A percentile compares a stretch with the other conserved stretches of the same genome.
phyloP scores from a whole-genome alignment of 208 protist species.

The Trypanosoma cruzi region DNA sequence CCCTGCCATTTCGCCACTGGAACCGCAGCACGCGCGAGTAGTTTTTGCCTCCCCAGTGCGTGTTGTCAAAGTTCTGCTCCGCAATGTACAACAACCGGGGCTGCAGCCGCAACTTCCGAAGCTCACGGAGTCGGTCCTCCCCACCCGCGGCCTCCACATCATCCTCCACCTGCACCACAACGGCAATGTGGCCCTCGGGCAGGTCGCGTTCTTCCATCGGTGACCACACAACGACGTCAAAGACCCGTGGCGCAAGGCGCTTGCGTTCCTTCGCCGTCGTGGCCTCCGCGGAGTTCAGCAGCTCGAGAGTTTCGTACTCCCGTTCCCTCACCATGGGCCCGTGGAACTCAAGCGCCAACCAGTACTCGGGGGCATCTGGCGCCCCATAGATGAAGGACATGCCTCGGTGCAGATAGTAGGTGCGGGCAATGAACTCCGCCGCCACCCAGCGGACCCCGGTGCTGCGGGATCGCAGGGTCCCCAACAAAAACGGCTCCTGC shows the following conservation, averaged over 20 bases:
- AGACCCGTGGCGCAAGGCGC: conserved; percentile 41
- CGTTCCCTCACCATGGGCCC: too few species aligned
- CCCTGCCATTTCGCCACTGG: conserved; percentile 34
- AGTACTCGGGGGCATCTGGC: too few species aligned
- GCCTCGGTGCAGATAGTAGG: too few species aligned
- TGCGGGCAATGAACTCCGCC: too few species aligned
- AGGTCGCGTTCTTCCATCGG: conserved; percentile 11
- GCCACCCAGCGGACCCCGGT: too few species aligned
- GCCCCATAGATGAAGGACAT: too few species aligned
- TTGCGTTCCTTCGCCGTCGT: conserved; percentile 40
- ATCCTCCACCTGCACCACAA: conserved; percentile 60
- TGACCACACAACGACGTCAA: conserved; percentile 49
- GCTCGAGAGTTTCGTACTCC: too few species aligned
- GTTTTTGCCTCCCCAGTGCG: conserved; percentile 44
- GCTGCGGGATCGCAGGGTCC: too few species aligned
- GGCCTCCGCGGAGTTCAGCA: too few species aligned
- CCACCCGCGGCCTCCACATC: conserved; percentile 49
- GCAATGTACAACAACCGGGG: conserved; percentile 66
- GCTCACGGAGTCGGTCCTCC: conserved; percentile 30
- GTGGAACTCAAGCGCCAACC: too few species aligned
- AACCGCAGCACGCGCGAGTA: conserved; percentile 61
- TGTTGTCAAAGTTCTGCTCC: conserved; percentile 71
- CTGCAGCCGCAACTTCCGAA: conserved; percentile 42
- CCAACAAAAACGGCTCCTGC: too few species aligned
- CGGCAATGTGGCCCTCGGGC: conserved; percentile 43